Conservation (phyloP, 192 early-diverging fungal species). For the Backusella morwellensis region DNA sequence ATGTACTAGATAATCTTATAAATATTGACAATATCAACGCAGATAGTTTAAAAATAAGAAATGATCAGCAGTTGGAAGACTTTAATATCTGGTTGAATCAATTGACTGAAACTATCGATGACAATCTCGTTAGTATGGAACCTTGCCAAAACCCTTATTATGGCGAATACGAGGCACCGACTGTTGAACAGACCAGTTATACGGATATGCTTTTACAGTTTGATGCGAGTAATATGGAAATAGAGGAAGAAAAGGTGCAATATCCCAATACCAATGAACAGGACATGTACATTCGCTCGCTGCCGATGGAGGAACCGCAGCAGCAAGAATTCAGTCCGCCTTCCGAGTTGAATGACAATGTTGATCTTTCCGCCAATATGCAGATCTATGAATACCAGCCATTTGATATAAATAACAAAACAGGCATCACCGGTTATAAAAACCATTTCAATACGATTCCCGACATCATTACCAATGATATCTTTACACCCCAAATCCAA, state of each 20-base stretch:
- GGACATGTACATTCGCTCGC: slow-evolving; percentile 18
- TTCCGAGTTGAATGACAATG: neutral
- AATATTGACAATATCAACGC: slow-evolving; percentile 2
- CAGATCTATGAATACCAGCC: neutral
- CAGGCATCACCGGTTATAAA: neutral
- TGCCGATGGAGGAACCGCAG: neutral
- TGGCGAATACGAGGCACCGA: neutral
- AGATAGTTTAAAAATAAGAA: slow-evolving; percentile 6
- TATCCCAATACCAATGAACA: neutral
- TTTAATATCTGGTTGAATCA: slow-evolving; percentile 25
- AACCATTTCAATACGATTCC: neutral
- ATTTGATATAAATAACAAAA: neutral
- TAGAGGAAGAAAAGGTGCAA: neutral
- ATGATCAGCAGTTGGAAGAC: neutral
- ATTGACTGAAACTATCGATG: slow-evolving; percentile 13
- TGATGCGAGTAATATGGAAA: neutral
- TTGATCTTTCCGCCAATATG: neutral
- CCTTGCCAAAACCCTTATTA: neutral
- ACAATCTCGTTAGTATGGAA: neutral
- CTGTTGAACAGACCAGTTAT: neutral
- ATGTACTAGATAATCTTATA: slow-evolving; percentile 10
- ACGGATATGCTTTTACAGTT: slow-evolving; percentile 12
- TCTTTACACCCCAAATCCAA: neutral
- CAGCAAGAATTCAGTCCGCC: neutral
- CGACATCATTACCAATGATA: neutral